These are phyloP conservation scores for Candida ficus DNA, from an alignment of 805 yeast species.

Conservation along the genomic window DNA sequence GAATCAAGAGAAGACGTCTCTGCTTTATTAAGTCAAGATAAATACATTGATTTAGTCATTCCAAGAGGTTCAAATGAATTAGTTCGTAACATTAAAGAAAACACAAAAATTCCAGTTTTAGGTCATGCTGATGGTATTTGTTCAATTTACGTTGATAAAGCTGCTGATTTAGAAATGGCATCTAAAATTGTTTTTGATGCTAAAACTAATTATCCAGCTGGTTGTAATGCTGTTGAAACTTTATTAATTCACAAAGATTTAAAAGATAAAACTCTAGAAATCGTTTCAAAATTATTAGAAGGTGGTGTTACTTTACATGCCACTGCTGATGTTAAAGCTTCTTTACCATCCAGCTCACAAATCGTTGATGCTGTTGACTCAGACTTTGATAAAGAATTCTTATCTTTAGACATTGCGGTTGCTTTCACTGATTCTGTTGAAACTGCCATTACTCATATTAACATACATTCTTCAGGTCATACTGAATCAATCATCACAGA, in stretches of 20 bases:
- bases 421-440: conserved; percentile 51
- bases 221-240: conserved; percentile 96
- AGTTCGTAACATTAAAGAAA: conserved; percentile 78
- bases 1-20: conserved; percentile 88
- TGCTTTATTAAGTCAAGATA: conserved; percentile 78
- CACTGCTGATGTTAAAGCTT: conserved; percentile 40
- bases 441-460: conserved; percentile 83
- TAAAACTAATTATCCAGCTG: conserved; percentile 96
- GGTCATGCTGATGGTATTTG: conserved; percentile 99
- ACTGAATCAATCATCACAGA: conserved; percentile 91
- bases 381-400: conserved; percentile 80
- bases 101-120: conserved; percentile 91
- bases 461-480: conserved; percentile 90
- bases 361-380: conserved; percentile 48
- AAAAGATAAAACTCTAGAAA: conserved; percentile 31
- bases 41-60: conserved; percentile 87
- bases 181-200: conserved; percentile 73
- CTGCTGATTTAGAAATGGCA: conserved; percentile 77
- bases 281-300: conserved; percentile 43
- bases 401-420: conserved; percentile 80
- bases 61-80: conserved; percentile 97
- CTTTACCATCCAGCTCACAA: conserved; percentile 23
- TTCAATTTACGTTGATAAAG: conserved; percentile 74
- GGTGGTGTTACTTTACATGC: conserved; percentile 74
- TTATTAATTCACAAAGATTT: conserved; percentile 53